Conservation (phyloP, 331 rosid genomes). For the Saraca asoca region DNA sequence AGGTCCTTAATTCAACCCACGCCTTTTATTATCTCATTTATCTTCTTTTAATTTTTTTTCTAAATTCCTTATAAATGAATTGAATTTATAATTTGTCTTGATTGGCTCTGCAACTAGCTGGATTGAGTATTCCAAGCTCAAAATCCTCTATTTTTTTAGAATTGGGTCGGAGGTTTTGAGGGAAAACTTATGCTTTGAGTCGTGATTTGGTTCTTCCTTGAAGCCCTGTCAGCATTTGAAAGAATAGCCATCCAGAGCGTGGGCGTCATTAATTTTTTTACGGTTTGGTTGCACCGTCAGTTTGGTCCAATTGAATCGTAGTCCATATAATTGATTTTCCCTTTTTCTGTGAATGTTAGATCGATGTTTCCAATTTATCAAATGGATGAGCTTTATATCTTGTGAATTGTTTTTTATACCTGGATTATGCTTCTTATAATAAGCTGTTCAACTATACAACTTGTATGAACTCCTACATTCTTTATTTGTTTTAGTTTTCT, state of each 20-base stretch:
- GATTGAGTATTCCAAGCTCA: no score
- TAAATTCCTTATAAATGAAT: no score
- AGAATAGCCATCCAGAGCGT: constrained; percentile 12
- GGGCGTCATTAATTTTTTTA: constrained; percentile 15
- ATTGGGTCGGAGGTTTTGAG: no score
- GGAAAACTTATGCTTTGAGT: no score
- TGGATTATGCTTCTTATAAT: background rate
- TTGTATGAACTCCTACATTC: background rate
- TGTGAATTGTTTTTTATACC: background rate
- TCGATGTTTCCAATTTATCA: background rate
- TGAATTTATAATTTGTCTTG: no score
- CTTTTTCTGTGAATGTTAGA: background rate
- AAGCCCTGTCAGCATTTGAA: no score
- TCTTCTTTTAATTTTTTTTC: no score
- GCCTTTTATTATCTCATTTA: no score
- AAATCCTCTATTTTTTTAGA: no score
- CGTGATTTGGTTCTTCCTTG: no score
- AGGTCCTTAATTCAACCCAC: no score
- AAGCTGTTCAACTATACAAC: background rate
- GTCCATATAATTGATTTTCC: background rate
- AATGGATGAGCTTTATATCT: background rate
- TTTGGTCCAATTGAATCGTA: background rate
- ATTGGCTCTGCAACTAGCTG: no score
- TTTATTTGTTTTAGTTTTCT: background rate
- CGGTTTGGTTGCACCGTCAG: background rate